Percentiles rank a stretch among this genome's conserved stretches.
phyloP scores from a whole-genome alignment of 495 filamentous ascomycete genomes.

The Lentithecium fluviatile region DNA sequence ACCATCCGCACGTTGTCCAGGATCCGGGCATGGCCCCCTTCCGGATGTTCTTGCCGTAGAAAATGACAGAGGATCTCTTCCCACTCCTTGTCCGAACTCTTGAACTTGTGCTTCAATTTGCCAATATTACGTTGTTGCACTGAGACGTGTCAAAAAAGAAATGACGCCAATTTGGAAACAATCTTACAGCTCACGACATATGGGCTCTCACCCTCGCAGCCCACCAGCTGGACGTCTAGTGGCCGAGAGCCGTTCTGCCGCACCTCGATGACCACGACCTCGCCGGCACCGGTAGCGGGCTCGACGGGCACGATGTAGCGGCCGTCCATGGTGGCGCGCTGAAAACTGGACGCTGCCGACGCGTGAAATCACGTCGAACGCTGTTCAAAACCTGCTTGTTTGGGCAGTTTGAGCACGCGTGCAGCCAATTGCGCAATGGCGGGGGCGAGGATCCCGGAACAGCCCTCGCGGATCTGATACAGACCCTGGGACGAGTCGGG shows the following conservation, averaged over 20 bases:
- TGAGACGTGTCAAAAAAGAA: slow-evolving; percentile 17
- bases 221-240: slow-evolving; percentile 31
- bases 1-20: slow-evolving; percentile 42
- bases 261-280: slow-evolving; percentile 28
- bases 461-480: slow-evolving; percentile 25
- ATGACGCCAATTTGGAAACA: slow-evolving; percentile 19
- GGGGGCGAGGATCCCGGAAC: slow-evolving; percentile 10
- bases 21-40: slow-evolving; percentile 6
- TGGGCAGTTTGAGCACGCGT: slow-evolving; percentile 4
- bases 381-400: slow-evolving; percentile 19
- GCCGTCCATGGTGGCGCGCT: slow-evolving; percentile 6
- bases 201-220: slow-evolving; percentile 28
- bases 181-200: slow-evolving; percentile 34
- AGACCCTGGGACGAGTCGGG: slow-evolving; percentile 16
- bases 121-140: slow-evolving; percentile 31
- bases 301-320: slow-evolving; percentile 28
- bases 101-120: slow-evolving; percentile 25
- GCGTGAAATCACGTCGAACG: slow-evolving; percentile 12
- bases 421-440: slow-evolving; percentile 4
- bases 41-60: slow-evolving; percentile 39
- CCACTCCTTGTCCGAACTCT: slow-evolving; percentile 59
- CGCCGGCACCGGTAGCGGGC: slow-evolving; percentile 13
- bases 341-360: neutral
- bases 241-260: slow-evolving; percentile 22
- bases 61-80: slow-evolving; percentile 47